phyloP scores from a whole-genome alignment of 371 early-diverging fungal genomes.

The Lichtheimia hyalospora region DNA sequence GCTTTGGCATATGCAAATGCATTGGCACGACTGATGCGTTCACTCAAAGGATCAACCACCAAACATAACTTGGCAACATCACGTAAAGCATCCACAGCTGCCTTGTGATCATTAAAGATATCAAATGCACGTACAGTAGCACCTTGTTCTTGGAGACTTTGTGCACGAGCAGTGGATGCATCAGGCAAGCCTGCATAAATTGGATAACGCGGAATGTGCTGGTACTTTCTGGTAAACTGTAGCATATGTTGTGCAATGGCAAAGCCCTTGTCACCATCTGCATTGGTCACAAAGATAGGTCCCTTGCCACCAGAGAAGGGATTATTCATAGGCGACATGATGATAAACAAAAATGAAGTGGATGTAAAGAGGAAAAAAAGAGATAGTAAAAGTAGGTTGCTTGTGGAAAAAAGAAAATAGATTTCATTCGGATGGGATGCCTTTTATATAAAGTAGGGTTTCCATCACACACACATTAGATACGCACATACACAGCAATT shows the following conservation, averaged over 20 bases:
- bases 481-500: no score
- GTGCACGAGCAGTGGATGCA: conserved; percentile 34
- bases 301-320: conserved; percentile 29
- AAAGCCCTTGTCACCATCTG: conserved; percentile 50
- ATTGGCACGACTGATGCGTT: conserved; percentile 43
- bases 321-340: not conserved
- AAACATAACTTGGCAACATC: conserved; percentile 42
- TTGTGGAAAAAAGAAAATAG: no score
- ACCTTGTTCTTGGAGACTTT: conserved; percentile 29
- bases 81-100: conserved; percentile 37
- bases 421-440: no score
- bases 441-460: no score
- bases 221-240: conserved; percentile 35
- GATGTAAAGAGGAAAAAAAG: not conserved
- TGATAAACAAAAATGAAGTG: not conserved
- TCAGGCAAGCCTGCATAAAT: conserved; percentile 47
- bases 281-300: conserved; percentile 47
- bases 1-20: conserved; percentile 42
- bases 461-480: no score
- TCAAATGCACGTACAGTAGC: conserved; percentile 42
- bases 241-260: conserved; percentile 43
- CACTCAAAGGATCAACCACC: conserved; percentile 46
- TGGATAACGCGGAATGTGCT: conserved; percentile 32
- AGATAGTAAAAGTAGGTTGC: not conserved
- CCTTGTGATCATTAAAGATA: conserved; percentile 32